Percentiles rank a stretch among this genome's conserved stretches.
These are phyloP conservation scores for Fusarium miscanthi DNA, from an alignment of 2,329 filamentous ascomycete species.

Conservation along the genomic window DNA sequence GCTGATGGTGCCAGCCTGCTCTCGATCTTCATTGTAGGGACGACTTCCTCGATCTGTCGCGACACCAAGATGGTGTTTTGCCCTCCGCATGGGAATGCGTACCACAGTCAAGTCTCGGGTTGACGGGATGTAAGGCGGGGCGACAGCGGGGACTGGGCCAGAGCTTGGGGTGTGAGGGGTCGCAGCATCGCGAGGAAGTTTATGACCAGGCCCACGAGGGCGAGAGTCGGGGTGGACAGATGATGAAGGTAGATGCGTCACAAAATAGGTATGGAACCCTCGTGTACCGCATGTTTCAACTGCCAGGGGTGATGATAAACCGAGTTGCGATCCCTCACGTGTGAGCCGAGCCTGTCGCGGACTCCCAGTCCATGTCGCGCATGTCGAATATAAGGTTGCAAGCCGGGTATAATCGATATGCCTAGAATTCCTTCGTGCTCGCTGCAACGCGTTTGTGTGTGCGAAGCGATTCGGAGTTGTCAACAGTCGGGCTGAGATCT, in stretches of 20 bases:
- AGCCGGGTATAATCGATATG: neutral
- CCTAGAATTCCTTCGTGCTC: neutral
- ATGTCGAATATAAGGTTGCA: constrained; percentile 4
- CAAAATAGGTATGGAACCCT: constrained; percentile 94
- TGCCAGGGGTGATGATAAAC: constrained; percentile 9
- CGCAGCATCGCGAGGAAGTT: constrained; percentile 86
- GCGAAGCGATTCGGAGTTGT: constrained; percentile 7
- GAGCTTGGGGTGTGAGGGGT: constrained; percentile 75
- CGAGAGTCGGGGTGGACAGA: constrained; percentile 90
- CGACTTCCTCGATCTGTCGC: constrained; percentile 82
- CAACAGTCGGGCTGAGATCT: constrained; percentile 25
- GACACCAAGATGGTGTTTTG: constrained; percentile 95
- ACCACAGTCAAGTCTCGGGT: constrained; percentile 89
- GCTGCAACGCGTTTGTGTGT: constrained; percentile 2
- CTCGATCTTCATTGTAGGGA: constrained; percentile 91
- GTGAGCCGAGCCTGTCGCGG: constrained; percentile 21
- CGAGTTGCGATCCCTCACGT: constrained; percentile 9
- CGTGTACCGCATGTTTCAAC: constrained; percentile 51
- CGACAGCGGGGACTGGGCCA: constrained; percentile 67
- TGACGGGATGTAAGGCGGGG: constrained; percentile 65
- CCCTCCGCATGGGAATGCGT: constrained; percentile 89
- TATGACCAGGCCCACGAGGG: constrained; percentile 76
- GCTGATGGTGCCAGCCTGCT: constrained; percentile 93
- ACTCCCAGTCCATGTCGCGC: constrained; percentile 18
- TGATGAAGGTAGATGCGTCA: constrained; percentile 93